Conservation (phyloP, 1,139 yeast species). For the Geotrichum bryndzae region DNA sequence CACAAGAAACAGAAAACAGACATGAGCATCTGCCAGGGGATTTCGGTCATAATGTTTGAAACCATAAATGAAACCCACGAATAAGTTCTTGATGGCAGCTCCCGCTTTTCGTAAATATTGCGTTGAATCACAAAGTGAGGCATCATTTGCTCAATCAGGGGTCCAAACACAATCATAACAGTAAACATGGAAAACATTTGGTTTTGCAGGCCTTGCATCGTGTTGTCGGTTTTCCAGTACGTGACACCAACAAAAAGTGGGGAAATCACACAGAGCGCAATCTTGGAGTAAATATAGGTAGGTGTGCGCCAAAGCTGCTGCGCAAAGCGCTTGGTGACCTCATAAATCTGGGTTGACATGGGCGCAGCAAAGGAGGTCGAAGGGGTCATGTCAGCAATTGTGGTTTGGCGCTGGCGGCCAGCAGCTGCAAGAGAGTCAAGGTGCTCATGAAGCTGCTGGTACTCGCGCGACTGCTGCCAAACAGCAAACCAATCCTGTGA, state of each 20-base stretch:
- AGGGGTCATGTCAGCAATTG: constrained; percentile 17
- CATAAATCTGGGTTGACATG: constrained; percentile 41
- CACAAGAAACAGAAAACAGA: constrained; percentile 60
- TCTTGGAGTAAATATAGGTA: constrained; percentile 53
- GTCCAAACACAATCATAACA: constrained; percentile 53
- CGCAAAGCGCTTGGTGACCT: constrained; percentile 46
- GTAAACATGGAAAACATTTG: constrained; percentile 53
- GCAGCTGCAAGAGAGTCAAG: constrained; percentile 35
- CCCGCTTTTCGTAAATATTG: constrained; percentile 47
- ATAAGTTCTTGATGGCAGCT: constrained; percentile 45
- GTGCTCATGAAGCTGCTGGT: constrained; percentile 33
- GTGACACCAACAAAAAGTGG: constrained; percentile 62
- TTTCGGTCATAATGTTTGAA: constrained; percentile 59
- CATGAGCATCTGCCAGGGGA: constrained; percentile 60
- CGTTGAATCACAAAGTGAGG: constrained; percentile 64
- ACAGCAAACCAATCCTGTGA: constrained; percentile 54
- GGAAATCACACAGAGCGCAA: constrained; percentile 44
- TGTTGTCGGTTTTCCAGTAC: constrained; percentile 54
- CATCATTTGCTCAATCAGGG: constrained; percentile 60
- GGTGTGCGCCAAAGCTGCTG: constrained; percentile 70
- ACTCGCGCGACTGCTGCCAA: constrained; percentile 54
- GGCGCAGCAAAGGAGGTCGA: constrained; percentile 36
- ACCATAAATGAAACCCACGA: constrained; percentile 51
- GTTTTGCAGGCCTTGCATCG: constrained; percentile 40
- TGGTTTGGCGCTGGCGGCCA: constrained; percentile 1